Conservation (phyloP, 176 grass and related monocot species). For the barley (Hordeum vulgare) region DNA sequence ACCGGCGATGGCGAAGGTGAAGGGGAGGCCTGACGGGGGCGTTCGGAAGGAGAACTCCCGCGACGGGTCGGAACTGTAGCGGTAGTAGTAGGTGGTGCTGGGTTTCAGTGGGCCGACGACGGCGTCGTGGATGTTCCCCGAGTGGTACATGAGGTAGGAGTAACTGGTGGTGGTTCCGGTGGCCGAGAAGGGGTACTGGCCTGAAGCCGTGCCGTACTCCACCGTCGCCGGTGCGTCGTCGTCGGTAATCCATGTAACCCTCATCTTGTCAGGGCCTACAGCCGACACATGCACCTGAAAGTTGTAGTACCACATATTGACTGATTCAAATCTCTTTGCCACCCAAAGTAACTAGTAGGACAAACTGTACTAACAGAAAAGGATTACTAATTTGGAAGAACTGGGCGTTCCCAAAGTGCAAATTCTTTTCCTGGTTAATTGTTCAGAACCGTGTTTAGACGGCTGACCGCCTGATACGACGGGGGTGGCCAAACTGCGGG, state of each 20-base stretch:
- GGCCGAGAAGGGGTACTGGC: constrained; percentile 40
- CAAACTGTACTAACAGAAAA: no score
- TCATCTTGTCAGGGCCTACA: constrained; percentile 18
- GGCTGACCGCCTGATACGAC: no score
- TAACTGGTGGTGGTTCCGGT: constrained; percentile 45
- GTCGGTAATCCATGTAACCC: constrained; percentile 77
- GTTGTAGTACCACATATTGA: neutral
- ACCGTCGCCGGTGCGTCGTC: constrained; percentile 41
- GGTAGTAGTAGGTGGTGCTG: constrained; percentile 50
- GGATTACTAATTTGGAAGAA: no score
- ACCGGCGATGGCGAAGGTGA: constrained; percentile 44
- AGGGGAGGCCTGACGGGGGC: constrained; percentile 32
- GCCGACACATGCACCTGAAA: constrained; percentile 72
- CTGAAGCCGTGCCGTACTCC: constrained; percentile 45
- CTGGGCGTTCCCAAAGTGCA: no score
- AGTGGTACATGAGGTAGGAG: constrained; percentile 41
- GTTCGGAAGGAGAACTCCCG: constrained; percentile 65
- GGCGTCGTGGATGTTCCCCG: constrained; percentile 55
- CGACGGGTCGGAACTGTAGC: constrained; percentile 31
- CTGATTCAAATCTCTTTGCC: neutral
- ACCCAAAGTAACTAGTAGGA: neutral
- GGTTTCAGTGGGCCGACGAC: constrained; percentile 41
- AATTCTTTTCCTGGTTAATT: no score
- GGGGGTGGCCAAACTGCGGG: no score
- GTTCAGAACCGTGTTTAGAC: no score